Evolutionary conservation across 345 rosid species (phyloP).

Genomic region (Rhodamnia rubescens): DNA sequence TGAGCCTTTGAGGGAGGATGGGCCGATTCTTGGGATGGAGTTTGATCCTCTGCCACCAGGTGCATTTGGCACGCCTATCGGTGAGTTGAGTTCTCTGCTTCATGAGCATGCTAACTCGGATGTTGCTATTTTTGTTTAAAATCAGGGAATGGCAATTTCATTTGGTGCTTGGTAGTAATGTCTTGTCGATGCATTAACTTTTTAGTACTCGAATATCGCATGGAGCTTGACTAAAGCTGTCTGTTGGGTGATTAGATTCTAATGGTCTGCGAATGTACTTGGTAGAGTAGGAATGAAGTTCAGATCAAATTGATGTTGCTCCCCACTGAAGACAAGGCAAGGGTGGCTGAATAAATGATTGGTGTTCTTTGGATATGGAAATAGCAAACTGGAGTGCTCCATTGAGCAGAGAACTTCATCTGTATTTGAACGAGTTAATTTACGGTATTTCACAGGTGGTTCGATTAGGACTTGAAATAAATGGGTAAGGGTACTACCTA

Average conservation of each 20-base stretch:
- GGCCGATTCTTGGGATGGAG: conserved; percentile 88
- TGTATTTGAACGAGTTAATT: background rate
- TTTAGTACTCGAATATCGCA: background rate
- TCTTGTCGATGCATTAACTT: background rate
- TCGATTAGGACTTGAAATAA: background rate
- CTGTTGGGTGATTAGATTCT: background rate
- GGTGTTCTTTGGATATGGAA: background rate
- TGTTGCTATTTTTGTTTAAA: background rate
- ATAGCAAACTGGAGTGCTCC: background rate
- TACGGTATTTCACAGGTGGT: background rate
- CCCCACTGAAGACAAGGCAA: background rate
- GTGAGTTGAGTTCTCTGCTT: conserved; percentile 13
- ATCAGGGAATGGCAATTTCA: background rate
- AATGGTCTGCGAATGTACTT: background rate
- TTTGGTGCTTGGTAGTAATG: background rate
- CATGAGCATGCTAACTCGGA: background rate
- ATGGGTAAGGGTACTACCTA: background rate
- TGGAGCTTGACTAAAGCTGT: background rate
- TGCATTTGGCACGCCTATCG: conserved; percentile 91
- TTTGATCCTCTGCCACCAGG: conserved; percentile 94
- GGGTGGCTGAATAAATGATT: background rate
- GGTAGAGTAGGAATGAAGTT: background rate
- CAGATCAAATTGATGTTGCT: background rate
- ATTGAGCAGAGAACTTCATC: background rate
- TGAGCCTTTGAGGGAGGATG: conserved; percentile 72